phyloP scores from a whole-genome alignment of 805 yeast genomes.

The Candida insectorum region DNA sequence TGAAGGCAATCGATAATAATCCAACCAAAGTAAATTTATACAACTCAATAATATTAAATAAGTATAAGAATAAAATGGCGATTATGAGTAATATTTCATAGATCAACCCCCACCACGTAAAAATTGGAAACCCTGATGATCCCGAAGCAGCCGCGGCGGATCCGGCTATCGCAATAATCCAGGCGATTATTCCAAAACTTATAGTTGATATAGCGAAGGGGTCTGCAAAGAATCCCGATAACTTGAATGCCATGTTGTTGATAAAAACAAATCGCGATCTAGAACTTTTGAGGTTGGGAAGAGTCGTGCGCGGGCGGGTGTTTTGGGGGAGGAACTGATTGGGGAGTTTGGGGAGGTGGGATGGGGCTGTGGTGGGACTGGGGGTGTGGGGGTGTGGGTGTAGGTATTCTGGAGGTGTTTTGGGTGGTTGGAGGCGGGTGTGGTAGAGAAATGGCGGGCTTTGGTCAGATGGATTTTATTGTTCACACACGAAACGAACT shows the following conservation, averaged over 20 bases:
- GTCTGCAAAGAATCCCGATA: conserved; percentile 64
- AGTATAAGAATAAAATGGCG: conserved; percentile 49
- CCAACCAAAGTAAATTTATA: conserved; percentile 62
- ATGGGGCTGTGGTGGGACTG: too few relatives aligned
- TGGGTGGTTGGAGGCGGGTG: too few relatives aligned
- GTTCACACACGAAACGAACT: too few relatives aligned
- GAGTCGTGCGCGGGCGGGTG: not conserved
- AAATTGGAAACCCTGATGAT: conserved; percentile 57
- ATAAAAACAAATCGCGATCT: too few relatives aligned
- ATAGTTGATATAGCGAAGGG: conserved; percentile 86
- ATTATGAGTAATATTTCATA: conserved; percentile 65
- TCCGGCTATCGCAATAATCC: conserved; percentile 89
- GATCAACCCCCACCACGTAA: conserved; percentile 96
- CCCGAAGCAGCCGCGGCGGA: conserved; percentile 54
- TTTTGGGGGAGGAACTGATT: not conserved
- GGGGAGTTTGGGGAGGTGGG: too few relatives aligned
- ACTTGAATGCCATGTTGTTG: conserved; percentile 29
- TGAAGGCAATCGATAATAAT: conserved; percentile 64
- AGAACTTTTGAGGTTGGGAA: too few relatives aligned
- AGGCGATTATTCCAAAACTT: conserved; percentile 68
- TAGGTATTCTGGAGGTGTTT: too few relatives aligned
- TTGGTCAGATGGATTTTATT: too few relatives aligned
- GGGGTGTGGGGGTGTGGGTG: too few relatives aligned
- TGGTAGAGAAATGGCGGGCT: too few relatives aligned
- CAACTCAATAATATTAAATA: conserved; percentile 60